Evolutionary conservation across 1,284 basidiomycete genomes (phyloP), one percentile per base, ranked within the genome.

Genomic region (Phenoliferia sp.): DNA sequence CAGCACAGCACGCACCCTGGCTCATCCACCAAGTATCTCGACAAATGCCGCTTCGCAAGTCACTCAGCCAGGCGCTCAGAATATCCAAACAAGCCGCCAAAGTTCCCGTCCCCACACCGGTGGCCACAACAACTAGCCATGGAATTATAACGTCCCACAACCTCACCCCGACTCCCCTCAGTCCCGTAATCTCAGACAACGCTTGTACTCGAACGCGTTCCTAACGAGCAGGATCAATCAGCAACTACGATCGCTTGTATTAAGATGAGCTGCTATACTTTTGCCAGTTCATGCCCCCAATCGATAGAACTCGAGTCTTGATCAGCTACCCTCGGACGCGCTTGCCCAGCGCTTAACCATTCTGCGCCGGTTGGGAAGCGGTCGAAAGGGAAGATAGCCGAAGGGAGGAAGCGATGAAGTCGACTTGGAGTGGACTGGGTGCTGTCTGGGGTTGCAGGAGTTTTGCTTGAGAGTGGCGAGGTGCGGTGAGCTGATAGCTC

Each of bases 31-130:
- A 86, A 5, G 86, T 87, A 71, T 86, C 86, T 16, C 83, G 79
- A 74, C 89, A 90, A 22, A 84, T 82, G 17, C 89, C 89, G 77
- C 87, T 85, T 22, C 87, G 82, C 39, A 90, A 76, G 74, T 90
- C 88, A 54, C 84, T 84, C 64, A 90, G 78, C 89, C 88, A 90
- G 78, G 85, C 85, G 12, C 89, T 87, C 34, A 90, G 79, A 5
- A 90, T 84, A 77, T 90, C 89, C 64, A 90, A 76, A 84, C 85
- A 88, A 7, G 87, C 88, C 32, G 88, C 88, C 29, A 85, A 82
- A 4, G 87, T 78, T 1, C 89, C 88, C 59, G 66, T 69, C 26
- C 59, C 54, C 26, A 70, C 31, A 4, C 69, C 70, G 17, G 87
- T 87, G 59, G 84, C 73, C 62, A 89, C 82, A 29, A 88, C 83